Evolutionary conservation across 148 eudicot genomes (phyloP), one percentile per base, ranked within the genome.

Genomic region (Vaccinium corymbosum): DNA sequence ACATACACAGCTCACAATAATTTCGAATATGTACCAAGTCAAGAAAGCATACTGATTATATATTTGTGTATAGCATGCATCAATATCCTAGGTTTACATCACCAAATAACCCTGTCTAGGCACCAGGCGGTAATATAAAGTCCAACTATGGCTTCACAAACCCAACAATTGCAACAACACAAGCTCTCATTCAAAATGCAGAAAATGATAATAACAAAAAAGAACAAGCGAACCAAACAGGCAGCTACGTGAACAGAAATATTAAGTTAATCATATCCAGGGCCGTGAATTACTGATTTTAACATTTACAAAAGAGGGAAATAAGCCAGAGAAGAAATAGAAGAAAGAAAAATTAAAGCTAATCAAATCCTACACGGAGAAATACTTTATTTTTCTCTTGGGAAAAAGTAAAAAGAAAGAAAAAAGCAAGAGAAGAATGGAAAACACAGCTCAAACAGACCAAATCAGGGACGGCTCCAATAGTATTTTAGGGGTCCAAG

Each of bases 401-500:
- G 9, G 10, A 7, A n/a, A 61, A n/a, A n/a, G 46, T 42, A 42
- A n/a, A 62, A 62, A n/a, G 27, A 27, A 27, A 57, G 8, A 57
- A 16, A 71, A 72, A 35, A 35, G 12, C n/a, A 15, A 35, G 76
- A 42, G 19, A 74, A 74, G 1, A n/a, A 76, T n/a, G 57, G 56
- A 49, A 76, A 76, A 49, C 79, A 11, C 56, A n/a, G 15, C 7
- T 20, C 56, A 76, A 76, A 74, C 25, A 76, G 79, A 76, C n/a
- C 52, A 75, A 75, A 48, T 48, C 27, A 29, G 27, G 42, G 0
- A 1, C 11, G 52, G 52, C 52, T 50, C 52, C 52, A 7, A 1
- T 50, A 7, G 52, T 50, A 50, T 50, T 50, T 50, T 50, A 50
- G 52, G 10, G 52, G 52, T 50, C 7, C 52, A 50, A 50, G 52